phyloP scores from a whole-genome alignment of 139 green algal species.

The Coccomyxa sp. region DNA sequence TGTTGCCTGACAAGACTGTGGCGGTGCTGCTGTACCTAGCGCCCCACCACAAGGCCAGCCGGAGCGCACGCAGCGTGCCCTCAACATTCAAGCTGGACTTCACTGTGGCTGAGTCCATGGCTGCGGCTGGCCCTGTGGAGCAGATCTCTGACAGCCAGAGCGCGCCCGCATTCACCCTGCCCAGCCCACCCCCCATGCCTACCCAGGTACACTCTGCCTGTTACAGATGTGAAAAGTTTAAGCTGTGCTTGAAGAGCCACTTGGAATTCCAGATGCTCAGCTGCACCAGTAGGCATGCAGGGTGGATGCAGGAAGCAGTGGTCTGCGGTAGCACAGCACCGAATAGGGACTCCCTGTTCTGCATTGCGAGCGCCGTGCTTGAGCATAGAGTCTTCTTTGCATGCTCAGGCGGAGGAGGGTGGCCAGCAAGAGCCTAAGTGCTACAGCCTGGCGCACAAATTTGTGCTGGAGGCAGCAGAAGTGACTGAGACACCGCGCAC shows the following conservation, averaged over 20 bases:
- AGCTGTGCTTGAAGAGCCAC: neutral
- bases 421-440: too few relatives aligned
- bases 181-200: too few relatives aligned
- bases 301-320: neutral
- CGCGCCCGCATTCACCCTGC: too few relatives aligned
- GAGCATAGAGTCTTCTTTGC: neutral
- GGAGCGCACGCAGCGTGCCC: too few relatives aligned
- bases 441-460: slow-evolving; percentile 20
- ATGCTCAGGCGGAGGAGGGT: neutral
- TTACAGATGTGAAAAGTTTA: too few relatives aligned
- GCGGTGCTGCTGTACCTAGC: neutral
- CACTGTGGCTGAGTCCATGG: too few relatives aligned
- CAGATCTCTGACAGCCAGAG: too few relatives aligned
- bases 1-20: neutral
- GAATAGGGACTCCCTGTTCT: neutral
- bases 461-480: slow-evolving; percentile 17
- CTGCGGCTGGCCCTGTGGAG: too few relatives aligned
- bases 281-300: neutral
- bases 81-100: too few relatives aligned
- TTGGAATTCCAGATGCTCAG: neutral
- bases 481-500: slow-evolving; percentile 21
- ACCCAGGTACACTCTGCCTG: too few relatives aligned
- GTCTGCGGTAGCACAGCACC: neutral
- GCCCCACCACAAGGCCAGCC: too few relatives aligned
- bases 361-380: neutral